These are phyloP conservation scores for Colletotrichum sojae DNA, from an alignment of 2,329 filamentous ascomycete genomes.

Conservation along the genomic window DNA sequence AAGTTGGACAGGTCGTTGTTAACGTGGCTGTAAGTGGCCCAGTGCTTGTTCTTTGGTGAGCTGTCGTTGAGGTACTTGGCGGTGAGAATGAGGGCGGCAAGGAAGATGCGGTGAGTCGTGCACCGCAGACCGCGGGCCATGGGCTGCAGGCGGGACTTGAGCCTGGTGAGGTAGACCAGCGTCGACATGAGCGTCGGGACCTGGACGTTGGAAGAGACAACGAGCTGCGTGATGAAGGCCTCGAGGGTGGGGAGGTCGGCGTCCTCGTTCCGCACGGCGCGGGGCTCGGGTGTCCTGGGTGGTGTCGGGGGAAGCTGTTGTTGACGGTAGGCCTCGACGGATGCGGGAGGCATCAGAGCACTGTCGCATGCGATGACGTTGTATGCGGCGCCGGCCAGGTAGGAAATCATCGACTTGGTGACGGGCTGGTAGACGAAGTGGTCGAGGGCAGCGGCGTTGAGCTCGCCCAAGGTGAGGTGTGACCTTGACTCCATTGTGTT, in stretches of 20 bases:
- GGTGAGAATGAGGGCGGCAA: slow-evolving; percentile 86
- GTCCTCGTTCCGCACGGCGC: slow-evolving; percentile 61
- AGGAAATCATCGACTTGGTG: slow-evolving; percentile 81
- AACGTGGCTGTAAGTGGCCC: slow-evolving; percentile 92
- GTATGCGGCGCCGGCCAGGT: slow-evolving; percentile 80
- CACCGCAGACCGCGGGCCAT: slow-evolving; percentile 97
- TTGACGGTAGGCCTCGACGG: slow-evolving; percentile 53
- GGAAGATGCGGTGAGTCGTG: slow-evolving; percentile 97
- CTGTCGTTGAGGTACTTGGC: slow-evolving; percentile 99
- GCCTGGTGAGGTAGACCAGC: slow-evolving; percentile 89
- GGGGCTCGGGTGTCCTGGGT: slow-evolving; percentile 63
- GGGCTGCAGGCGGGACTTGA: slow-evolving; percentile 88
- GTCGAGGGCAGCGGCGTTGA: slow-evolving; percentile 83
- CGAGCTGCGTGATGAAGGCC: slow-evolving; percentile 91
- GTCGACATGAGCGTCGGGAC: slow-evolving; percentile 98
- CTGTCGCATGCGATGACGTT: slow-evolving; percentile 86
- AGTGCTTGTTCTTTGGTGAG: slow-evolving; percentile 99
- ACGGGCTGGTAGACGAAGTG: slow-evolving; percentile 86
- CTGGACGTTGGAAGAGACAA: slow-evolving; percentile 94
- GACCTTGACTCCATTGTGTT: slow-evolving; percentile 63
- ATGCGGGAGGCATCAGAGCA: slow-evolving; percentile 63
- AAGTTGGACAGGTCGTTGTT: slow-evolving; percentile 77
- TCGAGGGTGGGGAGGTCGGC: slow-evolving; percentile 82
- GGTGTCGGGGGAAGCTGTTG: slow-evolving; percentile 62
- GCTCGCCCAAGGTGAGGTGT: slow-evolving; percentile 65